phyloP scores from a whole-genome alignment of 2,329 filamentous ascomycete genomes.

The Thermomyces lanuginosus region DNA sequence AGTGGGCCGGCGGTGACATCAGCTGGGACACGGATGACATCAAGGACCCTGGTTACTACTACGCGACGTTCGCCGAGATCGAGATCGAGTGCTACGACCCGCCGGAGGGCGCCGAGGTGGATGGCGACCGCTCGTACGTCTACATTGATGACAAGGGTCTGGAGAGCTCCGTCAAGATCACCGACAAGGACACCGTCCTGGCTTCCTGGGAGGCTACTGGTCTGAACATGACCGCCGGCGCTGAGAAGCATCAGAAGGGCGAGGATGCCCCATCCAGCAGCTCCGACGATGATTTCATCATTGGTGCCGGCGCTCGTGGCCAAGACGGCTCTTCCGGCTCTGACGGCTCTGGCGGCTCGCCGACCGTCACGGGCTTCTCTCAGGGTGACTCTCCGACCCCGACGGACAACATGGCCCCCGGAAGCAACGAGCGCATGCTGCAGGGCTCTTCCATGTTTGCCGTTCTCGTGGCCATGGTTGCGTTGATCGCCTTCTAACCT shows the following conservation, averaged over 20 bases:
- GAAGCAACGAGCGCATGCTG: slow-evolving; percentile 25
- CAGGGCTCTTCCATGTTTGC: slow-evolving; percentile 29
- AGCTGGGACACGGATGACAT: slow-evolving; percentile 75
- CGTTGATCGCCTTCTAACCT: slow-evolving; percentile 30
- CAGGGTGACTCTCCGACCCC: slow-evolving; percentile 11
- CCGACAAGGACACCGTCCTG: slow-evolving; percentile 57
- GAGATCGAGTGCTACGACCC: slow-evolving; percentile 77
- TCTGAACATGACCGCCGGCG: slow-evolving; percentile 46
- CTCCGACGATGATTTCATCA: slow-evolving; percentile 8
- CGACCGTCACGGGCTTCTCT: slow-evolving; percentile 15
- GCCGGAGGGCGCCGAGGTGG: slow-evolving; percentile 49
- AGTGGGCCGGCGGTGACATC: slow-evolving; percentile 82
- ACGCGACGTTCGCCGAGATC: slow-evolving; percentile 60
- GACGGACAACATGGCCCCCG: slow-evolving; percentile 15
- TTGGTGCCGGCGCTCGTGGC: slow-evolving; percentile 7
- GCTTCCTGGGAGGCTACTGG: slow-evolving; percentile 70
- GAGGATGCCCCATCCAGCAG: slow-evolving; percentile 12
- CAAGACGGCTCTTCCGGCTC: slow-evolving; percentile 1
- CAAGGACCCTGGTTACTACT: slow-evolving; percentile 74
- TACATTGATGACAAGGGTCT: slow-evolving; percentile 50
- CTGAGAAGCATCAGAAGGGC: slow-evolving; percentile 11
- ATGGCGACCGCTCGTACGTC: slow-evolving; percentile 52
- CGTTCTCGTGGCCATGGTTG: slow-evolving; percentile 31
- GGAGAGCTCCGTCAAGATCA: slow-evolving; percentile 63
- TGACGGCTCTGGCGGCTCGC: background rate